Base-by-base conservation (phyloP, 129 eudicot genomes). In the Flaveria robusta region DNA sequence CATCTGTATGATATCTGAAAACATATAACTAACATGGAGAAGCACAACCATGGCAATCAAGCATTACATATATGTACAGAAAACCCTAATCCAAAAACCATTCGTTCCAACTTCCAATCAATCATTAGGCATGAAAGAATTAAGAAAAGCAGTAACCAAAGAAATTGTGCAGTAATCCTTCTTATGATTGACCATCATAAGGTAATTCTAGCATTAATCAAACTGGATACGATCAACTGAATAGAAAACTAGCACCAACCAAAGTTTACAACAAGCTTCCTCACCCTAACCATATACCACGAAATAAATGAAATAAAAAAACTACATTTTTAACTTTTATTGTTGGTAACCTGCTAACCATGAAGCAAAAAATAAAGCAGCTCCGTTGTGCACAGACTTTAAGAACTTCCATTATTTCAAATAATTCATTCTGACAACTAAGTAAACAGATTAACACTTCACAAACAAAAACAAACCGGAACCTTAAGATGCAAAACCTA, bases 21-120 rank as follows among this genome's bases (percentile, higher is more conserved):
- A 34, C 50, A 64, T 49, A 75, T 47, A 75, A 27, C 49, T 29
- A 27, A 7, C 13, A 27, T 64, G 58, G 12, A 45, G 72, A 43
- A 59, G 72, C 13, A 46, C 7, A 29, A 64, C 41, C 50, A 75
- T 11, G 71, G 47, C 47, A 71, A 71, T 70, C 74, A 70, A 34
- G 45, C 74, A 49, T 19, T 52, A 13, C 75, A 50, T 11, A 27
- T 27, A 71, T n/a, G n/a, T 24, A 51, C 41, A 62, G 22, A 31
- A 4, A 26, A 70, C 75, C 45, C 62, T 26, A 29, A 70, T 27
- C 10, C 75, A 27, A 29, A 70, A 70, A 10, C 39, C n/a, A 29
- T 70, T 62, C 37, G 10, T 62, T 62, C 68, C 43, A 62, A 26
- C 22, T 62, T 64, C 69, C 69, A 64, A 29, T 31, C 46, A 34